Percentiles rank a stretch among this genome's conserved stretches.
phyloP scores from a whole-genome alignment of 2,329 filamentous ascomycete genomes.

The Fusarium domesticum region DNA sequence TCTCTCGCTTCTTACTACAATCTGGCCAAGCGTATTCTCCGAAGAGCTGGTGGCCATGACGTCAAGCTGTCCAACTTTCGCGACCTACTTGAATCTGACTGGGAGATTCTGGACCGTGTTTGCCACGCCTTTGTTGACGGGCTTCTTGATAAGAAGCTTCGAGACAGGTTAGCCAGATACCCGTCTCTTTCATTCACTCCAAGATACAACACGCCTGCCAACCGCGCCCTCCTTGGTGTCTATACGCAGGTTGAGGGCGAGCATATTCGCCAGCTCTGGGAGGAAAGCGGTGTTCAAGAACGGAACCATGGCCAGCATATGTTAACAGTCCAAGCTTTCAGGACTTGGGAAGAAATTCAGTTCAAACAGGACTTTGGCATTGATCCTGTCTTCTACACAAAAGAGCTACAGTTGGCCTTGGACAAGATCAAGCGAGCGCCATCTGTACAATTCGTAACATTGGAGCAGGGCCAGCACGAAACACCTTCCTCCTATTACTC shows the following conservation, averaged over 20 bases:
- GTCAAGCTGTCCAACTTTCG: slow-evolving; percentile 45
- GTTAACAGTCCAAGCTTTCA: slow-evolving; percentile 37
- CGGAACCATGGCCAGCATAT: slow-evolving; percentile 15
- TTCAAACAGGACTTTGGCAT: slow-evolving; percentile 38
- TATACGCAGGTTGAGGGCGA: slow-evolving; percentile 57
- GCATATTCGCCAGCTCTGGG: slow-evolving; percentile 43
- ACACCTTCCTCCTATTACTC: slow-evolving; percentile 47
- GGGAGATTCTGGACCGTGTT: slow-evolving; percentile 49
- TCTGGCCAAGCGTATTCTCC: slow-evolving; percentile 48
- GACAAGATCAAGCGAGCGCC: slow-evolving; percentile 51
- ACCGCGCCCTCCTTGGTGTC: slow-evolving; percentile 53
- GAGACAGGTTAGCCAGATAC: slow-evolving; percentile 43
- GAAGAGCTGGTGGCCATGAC: slow-evolving; percentile 49
- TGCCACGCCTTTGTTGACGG: slow-evolving; percentile 54
- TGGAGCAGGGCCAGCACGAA: slow-evolving; percentile 55
- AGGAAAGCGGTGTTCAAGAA: slow-evolving; percentile 22
- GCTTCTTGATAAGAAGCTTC: slow-evolving; percentile 47
- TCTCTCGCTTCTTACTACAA: slow-evolving; percentile 47
- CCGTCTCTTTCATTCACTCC: slow-evolving; percentile 45
- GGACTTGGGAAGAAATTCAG: slow-evolving; percentile 47
- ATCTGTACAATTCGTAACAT: slow-evolving; percentile 50
- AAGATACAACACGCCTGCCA: slow-evolving; percentile 25
- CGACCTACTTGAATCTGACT: slow-evolving; percentile 45
- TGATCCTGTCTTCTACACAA: slow-evolving; percentile 51
- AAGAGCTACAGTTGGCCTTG: slow-evolving; percentile 48